Conservation (phyloP, 352 stramenopile genomes). For the Plasmopara viticola region DNA sequence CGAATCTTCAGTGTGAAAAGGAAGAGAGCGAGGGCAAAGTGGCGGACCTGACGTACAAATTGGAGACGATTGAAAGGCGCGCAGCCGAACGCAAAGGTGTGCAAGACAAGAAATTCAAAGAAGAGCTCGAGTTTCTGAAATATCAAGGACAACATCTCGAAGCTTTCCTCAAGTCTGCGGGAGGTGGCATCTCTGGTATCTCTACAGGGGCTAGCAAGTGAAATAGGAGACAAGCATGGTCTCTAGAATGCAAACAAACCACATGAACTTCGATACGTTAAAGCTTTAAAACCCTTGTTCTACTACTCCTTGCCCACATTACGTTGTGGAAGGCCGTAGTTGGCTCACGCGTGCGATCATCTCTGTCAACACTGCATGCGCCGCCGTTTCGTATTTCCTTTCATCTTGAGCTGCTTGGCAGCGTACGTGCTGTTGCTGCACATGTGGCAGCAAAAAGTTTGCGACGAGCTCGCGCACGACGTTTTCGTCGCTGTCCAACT, state of each 20-base stretch:
- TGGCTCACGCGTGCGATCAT: slow-evolving; percentile 21
- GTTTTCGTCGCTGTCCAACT: slow-evolving; percentile 40
- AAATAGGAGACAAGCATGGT: slow-evolving; percentile 1
- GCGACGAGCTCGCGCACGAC: slow-evolving; percentile 77
- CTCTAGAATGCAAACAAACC: no score
- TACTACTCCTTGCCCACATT: no score
- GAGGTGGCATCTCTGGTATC: slow-evolving; percentile 29
- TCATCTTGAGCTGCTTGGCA: slow-evolving; percentile 53
- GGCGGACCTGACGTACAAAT: slow-evolving; percentile 84
- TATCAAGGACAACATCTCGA: slow-evolving; percentile 95
- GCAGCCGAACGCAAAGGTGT: slow-evolving; percentile 80
- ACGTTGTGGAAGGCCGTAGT: not conserved
- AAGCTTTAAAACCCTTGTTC: no score
- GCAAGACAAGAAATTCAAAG: slow-evolving; percentile 92
- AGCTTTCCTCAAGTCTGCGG: slow-evolving; percentile 88
- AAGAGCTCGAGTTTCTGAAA: slow-evolving; percentile 93
- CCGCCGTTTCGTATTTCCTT: slow-evolving; percentile 59
- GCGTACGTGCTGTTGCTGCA: slow-evolving; percentile 58
- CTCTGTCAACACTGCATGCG: slow-evolving; percentile 50
- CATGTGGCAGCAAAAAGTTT: slow-evolving; percentile 74
- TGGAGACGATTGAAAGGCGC: slow-evolving; percentile 91
- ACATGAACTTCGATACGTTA: no score
- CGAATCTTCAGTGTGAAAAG: slow-evolving; percentile 47
- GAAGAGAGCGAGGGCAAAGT: slow-evolving; percentile 77
- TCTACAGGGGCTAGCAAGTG: slow-evolving; percentile 12